Conservation (phyloP, 73 alveolate species). For the Paramecium biaurelia region DNA sequence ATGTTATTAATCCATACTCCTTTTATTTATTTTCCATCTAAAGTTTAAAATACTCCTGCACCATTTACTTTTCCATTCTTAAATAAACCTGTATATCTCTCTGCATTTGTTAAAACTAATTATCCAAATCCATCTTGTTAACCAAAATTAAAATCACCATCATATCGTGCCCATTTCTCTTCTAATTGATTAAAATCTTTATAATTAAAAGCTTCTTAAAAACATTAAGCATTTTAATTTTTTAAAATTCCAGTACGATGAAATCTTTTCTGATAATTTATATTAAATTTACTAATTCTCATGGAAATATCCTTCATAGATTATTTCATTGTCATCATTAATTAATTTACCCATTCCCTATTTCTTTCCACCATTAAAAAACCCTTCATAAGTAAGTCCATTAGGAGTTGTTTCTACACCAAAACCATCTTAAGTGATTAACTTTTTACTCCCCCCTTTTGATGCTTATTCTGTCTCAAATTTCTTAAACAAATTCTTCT, state of each 20-base stretch:
- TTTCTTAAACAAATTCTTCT: slow-evolving; percentile 2
- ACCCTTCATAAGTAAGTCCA: slow-evolving; percentile 32
- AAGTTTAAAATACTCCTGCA: not conserved
- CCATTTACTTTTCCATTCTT: not conserved
- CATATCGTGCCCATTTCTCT: slow-evolving; percentile 35
- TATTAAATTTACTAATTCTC: slow-evolving; percentile 17
- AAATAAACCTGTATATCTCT: not conserved
- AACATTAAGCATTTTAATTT: not conserved
- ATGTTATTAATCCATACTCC: not conserved
- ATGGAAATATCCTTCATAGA: slow-evolving; percentile 36
- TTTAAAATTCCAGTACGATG: not conserved
- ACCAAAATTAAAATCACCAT: slow-evolving; percentile 23
- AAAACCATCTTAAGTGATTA: not conserved
- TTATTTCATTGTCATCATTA: not conserved
- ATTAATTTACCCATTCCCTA: slow-evolving; percentile 13
- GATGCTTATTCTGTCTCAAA: slow-evolving; percentile 30
- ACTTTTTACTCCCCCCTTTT: slow-evolving; percentile 4
- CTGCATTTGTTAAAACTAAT: not conserved
- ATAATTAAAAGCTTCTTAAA: not conserved
- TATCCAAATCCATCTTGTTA: not conserved
- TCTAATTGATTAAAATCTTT: not conserved
- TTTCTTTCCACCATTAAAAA: not conserved
- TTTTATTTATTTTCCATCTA: not conserved
- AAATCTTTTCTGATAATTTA: slow-evolving; percentile 5
- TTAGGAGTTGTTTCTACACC: not conserved